Base-by-base conservation (phyloP, 139 green algal species). In the Chlorella sp. region DNA sequence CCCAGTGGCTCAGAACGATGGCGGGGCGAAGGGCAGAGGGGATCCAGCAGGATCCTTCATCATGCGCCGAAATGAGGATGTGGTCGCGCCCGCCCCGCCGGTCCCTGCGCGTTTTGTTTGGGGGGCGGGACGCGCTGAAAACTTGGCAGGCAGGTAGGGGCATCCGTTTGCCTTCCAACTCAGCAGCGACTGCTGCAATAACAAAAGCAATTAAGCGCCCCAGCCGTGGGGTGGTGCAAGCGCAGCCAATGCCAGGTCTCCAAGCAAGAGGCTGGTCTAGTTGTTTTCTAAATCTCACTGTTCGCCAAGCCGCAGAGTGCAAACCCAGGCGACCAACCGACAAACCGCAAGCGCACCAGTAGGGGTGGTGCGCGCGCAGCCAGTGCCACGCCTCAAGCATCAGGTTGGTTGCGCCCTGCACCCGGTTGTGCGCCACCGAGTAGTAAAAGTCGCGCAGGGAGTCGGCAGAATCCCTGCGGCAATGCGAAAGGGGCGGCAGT, bases 1-100 rank as follows among this genome's bases (percentile, higher is more conserved):
- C 89, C 89, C 89, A 92, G 73, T 92, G 88, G 40, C 74, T 73
- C 11, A 92, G 69, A 30, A 92, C 89, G 84, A 85, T 91, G 72
- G 77, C 74, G 40, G 73, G 75, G 38, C 86, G 73, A 11, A 92
- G 72, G 16, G 81, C 85, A 32, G 73, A 81, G 60, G 86, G 89
- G n/a, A 80, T 51, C 75, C 76, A 91, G 85, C 93, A 96, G 20
- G 82, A 81, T 20, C 87, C 93, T 82, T 94, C 91, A 65, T 92
- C 88, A 43, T 92, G 88, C 0, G 83, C 60, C 28, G 84, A 32
- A 65, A 91, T 38, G 73, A 81, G 76, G 81, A 82, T 73, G 77
- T 83, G 77, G 60, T 83, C 77, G 9, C 77, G 77, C 77, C 77
- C 77, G 60, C 77, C 54, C 40, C 40, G 76, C 24, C 76, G 54